Base-by-base conservation (phyloP, 1,139 yeast species). In the Suhomyces terraborum region DNA sequence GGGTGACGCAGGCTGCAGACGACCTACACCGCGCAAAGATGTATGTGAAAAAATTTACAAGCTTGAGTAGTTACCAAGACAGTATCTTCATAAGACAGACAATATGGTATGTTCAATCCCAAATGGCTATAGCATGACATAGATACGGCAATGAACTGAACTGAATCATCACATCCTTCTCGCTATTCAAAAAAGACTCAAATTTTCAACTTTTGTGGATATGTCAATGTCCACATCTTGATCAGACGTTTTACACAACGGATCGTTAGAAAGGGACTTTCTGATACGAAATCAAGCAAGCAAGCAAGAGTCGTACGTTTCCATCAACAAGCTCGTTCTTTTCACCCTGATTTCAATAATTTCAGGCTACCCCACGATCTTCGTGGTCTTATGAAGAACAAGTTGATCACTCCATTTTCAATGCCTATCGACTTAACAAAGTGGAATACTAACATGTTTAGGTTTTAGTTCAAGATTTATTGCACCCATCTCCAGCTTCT, bases 401-500 rank as follows among this genome's bases (percentile, higher is more conserved):
- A 24, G 7, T 16, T 12, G 13, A 12, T n/a, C 19, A 6, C n/a
- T 21, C 34, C 18, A 19, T 31, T 12, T 18, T 31, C 25, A 32
- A 32, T 13, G 27, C 24, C 19, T 6, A 12, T n/a, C 20, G 8
- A 14, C 3, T 12, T n/a, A 20, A 12, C 12, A 22, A 12, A 18
- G 12, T 26, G 23, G 5, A 19, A 21, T 53, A 55, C 60, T 57
- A 58, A 55, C 60, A 32, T 32, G 2, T 35, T 18, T 33, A 48
- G 64, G 64, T 59, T 59, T 59, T 59, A 58, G 64, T 59, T 56
- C 62, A 59, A 51, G 64, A 59, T 58, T 59, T 59, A 63, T 86
- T 93, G 75, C 87, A 93, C 94, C 98, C 98, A 75, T 75, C 86
- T 73, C 86, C 96, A 70, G 93, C 91, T 71, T 74, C 96, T 59